Base-by-base conservation (phyloP, 2,329 filamentous ascomycete species). In the Esteya vermicola region DNA sequence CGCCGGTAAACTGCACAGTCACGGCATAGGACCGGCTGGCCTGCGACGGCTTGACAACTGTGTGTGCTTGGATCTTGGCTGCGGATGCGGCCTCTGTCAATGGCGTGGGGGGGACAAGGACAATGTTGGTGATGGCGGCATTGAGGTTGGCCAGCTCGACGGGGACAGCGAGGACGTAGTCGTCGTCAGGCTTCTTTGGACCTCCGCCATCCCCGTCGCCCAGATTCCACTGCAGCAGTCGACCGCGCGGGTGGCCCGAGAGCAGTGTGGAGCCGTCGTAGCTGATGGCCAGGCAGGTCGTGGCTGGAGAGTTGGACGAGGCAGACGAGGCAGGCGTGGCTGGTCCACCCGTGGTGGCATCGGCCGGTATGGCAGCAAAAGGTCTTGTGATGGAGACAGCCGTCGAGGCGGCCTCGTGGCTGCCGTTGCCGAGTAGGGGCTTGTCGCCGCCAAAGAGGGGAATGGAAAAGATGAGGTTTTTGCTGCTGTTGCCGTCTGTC, bases 241-340 rank as follows among this genome's bases (percentile, higher is more conserved):
- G 83, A 38, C 89, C 89, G 50, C 72, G 81, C 16, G 72, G 64
- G 53, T 96, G 88, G 6, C 88, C 88, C 4, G 86, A 86, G 21
- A 94, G 59, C 19, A 95, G 63, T 8, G 68, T 72, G 33, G 80
- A 86, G 21, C 85, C 83, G 55, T 95, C 89, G 57, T 91, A 88
- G 52, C 75, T 88, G 39, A 93, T 60, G 18, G 72, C 71, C 42
- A 94, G 55, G 51, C 81, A 83, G 20, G 77, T 70, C 4, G 72
- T 72, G n/a, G n/a, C n/a, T n/a, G n/a, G n/a, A n/a, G n/a, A n/a
- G n/a, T n/a, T n/a, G n/a, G n/a, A n/a, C n/a, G n/a, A n/a, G n/a
- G n/a, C n/a, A n/a, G n/a, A n/a, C n/a, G n/a, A n/a, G n/a, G n/a
- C n/a, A n/a, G n/a, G n/a, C n/a, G n/a, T n/a, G n/a, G n/a, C n/a